Base-by-base conservation (phyloP, 1,139 yeast genomes). In the Blastobotrys buckinghamii region DNA sequence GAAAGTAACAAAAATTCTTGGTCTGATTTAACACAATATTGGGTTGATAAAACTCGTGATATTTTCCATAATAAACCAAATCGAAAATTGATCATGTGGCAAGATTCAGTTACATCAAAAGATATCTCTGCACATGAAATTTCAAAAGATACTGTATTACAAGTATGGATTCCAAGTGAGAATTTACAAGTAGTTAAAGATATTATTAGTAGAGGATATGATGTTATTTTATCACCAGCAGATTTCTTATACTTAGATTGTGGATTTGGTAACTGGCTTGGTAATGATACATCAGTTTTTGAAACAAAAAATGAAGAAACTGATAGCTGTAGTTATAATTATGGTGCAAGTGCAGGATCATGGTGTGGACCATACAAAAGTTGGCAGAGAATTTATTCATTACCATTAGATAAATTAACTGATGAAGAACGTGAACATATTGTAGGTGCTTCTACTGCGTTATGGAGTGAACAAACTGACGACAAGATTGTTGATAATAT, bases 321-420 rank as follows among this genome's bases (percentile, higher is more conserved):
- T 1, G 44, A 51, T 36, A 49, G 37, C 6, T 53, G 56, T 6
- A 57, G 50, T 9, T 70, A 68, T 58, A 70, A 71, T 57, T 54
- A 57, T 26, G 69, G 69, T 16, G 63, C 63, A 6, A 48, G 48
- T 41, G 76, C 72, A 13, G 77, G 77, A 2, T 69, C 75, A 15
- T 75, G 77, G 76, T 75, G 79, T 59, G 73, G 68, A 22, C 77
- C 78, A 1, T 74, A 74, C 61, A 74, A 73, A 55, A 69, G 76
- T 7, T 74, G 75, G 76, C 78, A 75, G 57, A 62, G 75, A 47
- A 72, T 75, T 39, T 73, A 73, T 55, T 60, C 63, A 45, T 72
- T 63, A 51, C 76, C 74, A 53, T 63, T 73, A 48, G 61, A 57
- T 16, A 64, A 63, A 42, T 64, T 75, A 49, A 71, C 74, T 10